Base-by-base conservation (phyloP, 2,329 filamentous ascomycete species). In the Paramyrothecium sp. region DNA sequence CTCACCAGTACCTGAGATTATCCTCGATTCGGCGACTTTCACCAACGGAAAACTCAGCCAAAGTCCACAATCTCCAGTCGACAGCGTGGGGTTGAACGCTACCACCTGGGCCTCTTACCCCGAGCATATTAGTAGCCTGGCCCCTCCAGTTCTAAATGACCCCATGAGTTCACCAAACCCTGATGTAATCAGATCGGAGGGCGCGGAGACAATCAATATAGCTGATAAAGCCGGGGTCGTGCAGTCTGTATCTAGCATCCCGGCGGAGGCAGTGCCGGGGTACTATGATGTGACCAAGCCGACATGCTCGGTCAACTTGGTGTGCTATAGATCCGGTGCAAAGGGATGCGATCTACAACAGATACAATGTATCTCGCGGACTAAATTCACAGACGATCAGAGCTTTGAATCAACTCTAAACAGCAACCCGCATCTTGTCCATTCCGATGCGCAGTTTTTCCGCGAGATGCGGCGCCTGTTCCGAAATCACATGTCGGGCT, bases 251-350 rank as follows among this genome's bases (percentile, higher is more conserved):
- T 17, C 13, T 3, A 12, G 5, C 13, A 12, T 16, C 4, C 38
- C 38, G 5, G 38, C 13, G 5, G 13, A 16, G 13, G n/a, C 38
- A 19, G 5, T 17, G 13, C 38, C n/a, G 13, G 38, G 5, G 13
- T 44, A 44, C 12, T 58, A 58, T 47, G 26, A 58, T 16, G 17
- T 55, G 4, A 34, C 34, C 20, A 48, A 38, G 17, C 53, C 53
- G 16, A 53, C 53, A 11, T 58, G 56, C 16, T 58, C 56, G 7
- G 47, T 58, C 33, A 58, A 58, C 22, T 38, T 58, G 17, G 53
- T 58, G 7, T 58, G 48, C 48, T 58, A 55, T 8, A 51, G 53
- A 30, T 58, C 52, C 12, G 48, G 53, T 16, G 19, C 49, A 8
- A 33, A 52, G 7, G 56, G 56, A 12, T 58, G 56, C 53, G 38